Evolutionary conservation across 768 basidiomycete genomes (phyloP), one percentile per base, ranked within the genome.

Genomic region (Termitomyces sp.): DNA sequence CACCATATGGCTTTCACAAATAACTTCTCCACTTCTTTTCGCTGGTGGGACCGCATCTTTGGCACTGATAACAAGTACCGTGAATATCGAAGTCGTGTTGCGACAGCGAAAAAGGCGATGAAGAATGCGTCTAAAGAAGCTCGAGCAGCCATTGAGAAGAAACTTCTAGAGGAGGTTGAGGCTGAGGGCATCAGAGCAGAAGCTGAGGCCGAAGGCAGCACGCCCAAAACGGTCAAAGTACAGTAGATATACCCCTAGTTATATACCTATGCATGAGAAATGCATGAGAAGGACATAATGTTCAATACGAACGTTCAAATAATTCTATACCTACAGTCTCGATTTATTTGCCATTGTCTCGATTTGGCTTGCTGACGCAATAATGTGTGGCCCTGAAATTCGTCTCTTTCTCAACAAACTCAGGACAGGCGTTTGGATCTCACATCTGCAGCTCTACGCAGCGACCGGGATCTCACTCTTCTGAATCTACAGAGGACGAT

Each of bases 1-100:
- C 96, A 98, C 73, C 96, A 99, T 75, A 91, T 94, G 90, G 87
- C 90, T 4, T 96, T 94, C 78, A 85, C 84, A 50, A 94, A 94
- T 79, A 95, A 95, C 79, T 96, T 82, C 70, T 90, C 92, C 9
- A 95, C 94, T 7, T 91, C 88, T 22, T 97, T 97, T 85, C 84
- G 94, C 41, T 96, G 92, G 88, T 92, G 90, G 71, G 96, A 98
- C 71, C 80, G 81, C 59, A 72, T 93, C 63, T 87, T 91, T 66
- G 94, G 94, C 51, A 98, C 96, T 0, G 96, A 99, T 67, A 72
- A 78, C 72, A 93, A 92, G 77, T 98, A 97, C 76, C 84, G 78
- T 22, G 86, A 83, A 34, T 94, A 95, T 78, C 84, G 87, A 60
- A 76, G 74, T 46, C 84, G 85, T 37, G 72, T 95, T 29, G 71